Conservation (phyloP, 441 rosid species). For the Gossypium lobatum region DNA sequence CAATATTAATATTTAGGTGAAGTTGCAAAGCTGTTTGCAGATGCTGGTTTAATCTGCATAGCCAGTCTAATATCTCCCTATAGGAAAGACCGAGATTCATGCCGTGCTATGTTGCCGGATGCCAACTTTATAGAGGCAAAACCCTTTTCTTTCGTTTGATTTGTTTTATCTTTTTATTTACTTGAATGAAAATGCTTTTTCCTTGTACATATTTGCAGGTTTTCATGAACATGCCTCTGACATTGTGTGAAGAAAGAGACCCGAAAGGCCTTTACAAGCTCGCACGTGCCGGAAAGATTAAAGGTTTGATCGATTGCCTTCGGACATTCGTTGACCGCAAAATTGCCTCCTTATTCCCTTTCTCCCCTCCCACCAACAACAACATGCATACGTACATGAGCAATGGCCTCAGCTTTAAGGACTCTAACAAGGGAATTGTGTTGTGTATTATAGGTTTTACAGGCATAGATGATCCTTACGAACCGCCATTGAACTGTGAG, state of each 20-base stretch:
- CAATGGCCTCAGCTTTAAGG: no score
- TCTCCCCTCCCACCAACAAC: background rate
- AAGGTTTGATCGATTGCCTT: constrained; percentile 36
- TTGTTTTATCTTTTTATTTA: background rate
- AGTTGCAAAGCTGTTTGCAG: constrained; percentile 82
- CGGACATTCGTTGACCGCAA: background rate
- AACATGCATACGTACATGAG: background rate
- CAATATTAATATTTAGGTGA: constrained; percentile 43
- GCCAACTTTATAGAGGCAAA: constrained; percentile 65
- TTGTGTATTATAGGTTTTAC: constrained; percentile 60
- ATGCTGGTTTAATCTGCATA: constrained; percentile 81
- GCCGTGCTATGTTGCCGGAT: constrained; percentile 63
- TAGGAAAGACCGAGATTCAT: constrained; percentile 73
- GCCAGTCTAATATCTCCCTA: constrained; percentile 92
- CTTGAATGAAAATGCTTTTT: background rate
- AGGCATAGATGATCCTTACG: constrained; percentile 90
- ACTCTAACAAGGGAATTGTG: background rate
- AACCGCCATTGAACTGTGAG: constrained; percentile 78
- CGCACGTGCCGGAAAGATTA: constrained; percentile 85
- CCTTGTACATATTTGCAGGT: constrained; percentile 36
- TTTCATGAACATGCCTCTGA: constrained; percentile 77
- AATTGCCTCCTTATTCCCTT: background rate
- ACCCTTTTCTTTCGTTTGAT: background rate
- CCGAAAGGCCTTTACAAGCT: constrained; percentile 83
- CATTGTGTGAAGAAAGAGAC: constrained; percentile 78